Evolutionary conservation across 2,329 filamentous ascomycete genomes (phyloP), one percentile per base, ranked within the genome.

Genomic region (Fusarium succisae): DNA sequence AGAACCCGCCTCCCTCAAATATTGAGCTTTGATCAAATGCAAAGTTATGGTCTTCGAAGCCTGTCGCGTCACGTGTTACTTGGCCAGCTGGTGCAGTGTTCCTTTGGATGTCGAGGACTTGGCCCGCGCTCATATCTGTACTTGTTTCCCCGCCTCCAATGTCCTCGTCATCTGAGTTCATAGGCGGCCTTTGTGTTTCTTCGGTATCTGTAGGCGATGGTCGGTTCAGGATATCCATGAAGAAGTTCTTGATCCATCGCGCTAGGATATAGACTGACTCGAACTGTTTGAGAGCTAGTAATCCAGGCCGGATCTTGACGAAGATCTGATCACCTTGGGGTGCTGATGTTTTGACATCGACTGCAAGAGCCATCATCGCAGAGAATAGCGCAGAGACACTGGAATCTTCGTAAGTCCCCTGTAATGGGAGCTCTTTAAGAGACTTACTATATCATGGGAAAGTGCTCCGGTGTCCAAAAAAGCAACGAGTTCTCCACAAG

Each of bases 241-340:
- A 72, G 26, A 72, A 72, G 12, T 61, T 72, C 2, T 32, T 53
- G 6, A 72, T 72, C 69, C 69, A 72, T 5, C 63, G 50, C 1
- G 69, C 63, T 1, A 72, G 17, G 8, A 55, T 59, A 1, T 72
- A 72, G 0, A 64, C 57, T 1, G 58, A 50, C 14, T 72, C 69
- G 2, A 72, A 72, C 3, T 66, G 41, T 3, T 66, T 66, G 4
- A 66, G 22, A 0, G 63, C 63, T 2, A 64, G 48, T 9, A 64
- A 10, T 1, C 63, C 63, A 1, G 57, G 59, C 0, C 59, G 59
- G 10, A 66, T 66, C 15, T 66, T 66, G 3, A 8, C 10, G 6
- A 66, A 64, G 0, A 66, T 45, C 13, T 64, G 14, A 0, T 66
- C 41, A 4, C 63, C 24, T 18, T 30, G 13, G 1, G 48, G 35